Conservation (phyloP, 2,329 filamentous ascomycete genomes). For the Diplodia intermedia region DNA sequence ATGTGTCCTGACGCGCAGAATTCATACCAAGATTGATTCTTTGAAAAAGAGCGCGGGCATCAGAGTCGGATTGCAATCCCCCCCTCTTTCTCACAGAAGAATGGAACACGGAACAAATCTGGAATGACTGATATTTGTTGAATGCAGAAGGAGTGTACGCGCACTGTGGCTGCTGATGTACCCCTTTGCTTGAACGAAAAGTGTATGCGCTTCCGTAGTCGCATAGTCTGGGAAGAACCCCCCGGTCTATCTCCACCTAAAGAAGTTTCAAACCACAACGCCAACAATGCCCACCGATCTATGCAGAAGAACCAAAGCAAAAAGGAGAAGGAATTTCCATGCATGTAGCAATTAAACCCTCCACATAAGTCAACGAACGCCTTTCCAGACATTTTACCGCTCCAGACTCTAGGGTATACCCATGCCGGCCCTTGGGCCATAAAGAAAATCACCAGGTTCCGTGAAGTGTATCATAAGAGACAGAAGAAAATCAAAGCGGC, state of each 20-base stretch:
- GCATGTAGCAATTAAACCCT: conserved; percentile 2
- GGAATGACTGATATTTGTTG: conserved; percentile 10
- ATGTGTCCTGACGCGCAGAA: not conserved
- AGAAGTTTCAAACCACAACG: conserved; percentile 12
- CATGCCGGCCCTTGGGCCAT: conserved; percentile 17
- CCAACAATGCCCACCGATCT: conserved; percentile 34
- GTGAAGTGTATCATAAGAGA: conserved; percentile 16
- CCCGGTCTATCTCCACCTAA: conserved; percentile 9
- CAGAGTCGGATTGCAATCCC: conserved; percentile 13
- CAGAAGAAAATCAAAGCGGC: conserved; percentile 8
- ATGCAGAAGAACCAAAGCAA: conserved; percentile 36
- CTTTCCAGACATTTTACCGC: conserved; percentile 25
- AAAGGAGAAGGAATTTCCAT: conserved; percentile 11
- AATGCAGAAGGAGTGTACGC: not conserved
- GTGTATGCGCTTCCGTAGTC: not conserved
- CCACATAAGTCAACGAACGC: conserved; percentile 23
- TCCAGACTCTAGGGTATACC: conserved; percentile 34
- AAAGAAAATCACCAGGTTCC: conserved; percentile 16
- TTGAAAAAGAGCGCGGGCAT: not conserved
- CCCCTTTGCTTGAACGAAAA: not conserved
- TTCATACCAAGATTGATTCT: not conserved
- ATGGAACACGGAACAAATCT: not conserved
- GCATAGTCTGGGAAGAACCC: not conserved
- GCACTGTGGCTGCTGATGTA: not conserved
- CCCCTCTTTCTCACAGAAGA: not conserved